Evolutionary conservation across 2,329 filamentous ascomycete genomes (phyloP).

Genomic region (Rutstroemia sp.): DNA sequence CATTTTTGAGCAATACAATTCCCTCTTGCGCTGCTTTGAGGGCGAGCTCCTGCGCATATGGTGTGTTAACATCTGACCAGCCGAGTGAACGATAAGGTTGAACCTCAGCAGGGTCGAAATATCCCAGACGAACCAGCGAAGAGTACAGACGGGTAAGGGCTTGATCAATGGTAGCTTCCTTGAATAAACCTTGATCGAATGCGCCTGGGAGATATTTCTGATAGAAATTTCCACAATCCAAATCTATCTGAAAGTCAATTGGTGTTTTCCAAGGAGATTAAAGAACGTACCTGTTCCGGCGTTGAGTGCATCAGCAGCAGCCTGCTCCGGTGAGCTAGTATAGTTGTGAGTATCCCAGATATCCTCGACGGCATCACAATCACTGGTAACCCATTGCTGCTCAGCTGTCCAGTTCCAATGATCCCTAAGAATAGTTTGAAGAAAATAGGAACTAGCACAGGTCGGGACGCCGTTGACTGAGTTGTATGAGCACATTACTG

Average conservation of each 20-base stretch:
- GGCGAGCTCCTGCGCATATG: slow-evolving; percentile 14
- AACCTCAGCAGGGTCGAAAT: slow-evolving; percentile 44
- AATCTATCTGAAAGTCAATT: slow-evolving; percentile 7
- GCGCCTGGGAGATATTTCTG: slow-evolving; percentile 11
- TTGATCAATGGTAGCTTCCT: slow-evolving; percentile 39
- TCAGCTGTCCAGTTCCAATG: slow-evolving; percentile 57
- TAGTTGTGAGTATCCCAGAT: slow-evolving; percentile 36
- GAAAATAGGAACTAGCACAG: slow-evolving; percentile 54
- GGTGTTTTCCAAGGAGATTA: no score
- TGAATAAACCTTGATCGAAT: slow-evolving; percentile 33
- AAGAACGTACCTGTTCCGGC: slow-evolving; percentile 11
- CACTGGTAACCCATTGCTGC: slow-evolving; percentile 46
- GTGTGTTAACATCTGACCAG: slow-evolving; percentile 34
- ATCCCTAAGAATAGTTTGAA: slow-evolving; percentile 55
- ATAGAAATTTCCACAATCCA: slow-evolving; percentile 19
- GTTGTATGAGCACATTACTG: slow-evolving; percentile 58
- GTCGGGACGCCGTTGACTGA: slow-evolving; percentile 58
- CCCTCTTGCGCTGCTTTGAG: slow-evolving; percentile 20
- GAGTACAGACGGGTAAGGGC: slow-evolving; percentile 46
- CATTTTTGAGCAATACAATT: slow-evolving; percentile 23
- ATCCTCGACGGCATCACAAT: slow-evolving; percentile 50
- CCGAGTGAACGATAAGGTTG: slow-evolving; percentile 43
- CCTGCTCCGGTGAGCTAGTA: slow-evolving; percentile 18
- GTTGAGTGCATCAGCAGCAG: slow-evolving; percentile 15
- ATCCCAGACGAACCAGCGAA: slow-evolving; percentile 47